phyloP scores from a whole-genome alignment of 2,329 filamentous ascomycete genomes.

The Myriangium duriaei region DNA sequence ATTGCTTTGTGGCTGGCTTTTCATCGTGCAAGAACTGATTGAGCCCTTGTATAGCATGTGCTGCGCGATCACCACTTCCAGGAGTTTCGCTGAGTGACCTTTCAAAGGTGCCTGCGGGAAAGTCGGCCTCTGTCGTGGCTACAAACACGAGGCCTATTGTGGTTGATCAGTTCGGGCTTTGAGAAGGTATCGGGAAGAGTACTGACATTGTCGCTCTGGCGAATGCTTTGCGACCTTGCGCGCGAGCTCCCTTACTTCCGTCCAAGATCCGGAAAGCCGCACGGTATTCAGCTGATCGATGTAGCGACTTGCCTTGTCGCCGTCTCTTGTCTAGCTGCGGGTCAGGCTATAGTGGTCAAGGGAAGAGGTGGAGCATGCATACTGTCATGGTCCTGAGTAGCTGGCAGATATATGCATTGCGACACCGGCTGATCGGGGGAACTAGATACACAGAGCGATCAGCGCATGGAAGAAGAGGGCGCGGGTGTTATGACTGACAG shows the following conservation, averaged over 20 bases:
- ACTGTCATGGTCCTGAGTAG: conserved; percentile 4
- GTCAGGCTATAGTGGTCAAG: background rate
- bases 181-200: conserved; percentile 9
- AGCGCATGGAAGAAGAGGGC: too few relatives aligned
- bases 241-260: conserved; percentile 72
- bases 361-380: background rate
- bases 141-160: conserved; percentile 33
- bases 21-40: conserved; percentile 6
- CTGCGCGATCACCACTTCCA: conserved; percentile 31
- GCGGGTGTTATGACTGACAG: too few relatives aligned
- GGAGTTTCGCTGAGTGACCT: too few relatives aligned
- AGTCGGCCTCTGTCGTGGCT: conserved; percentile 34
- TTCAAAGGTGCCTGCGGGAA: too few relatives aligned
- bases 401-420: background rate
- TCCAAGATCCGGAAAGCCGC: conserved; percentile 80
- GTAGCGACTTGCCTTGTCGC: conserved; percentile 71
- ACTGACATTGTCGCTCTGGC: conserved; percentile 68
- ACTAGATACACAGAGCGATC: background rate
- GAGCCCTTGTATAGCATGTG: conserved; percentile 25
- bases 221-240: conserved; percentile 93
- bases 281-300: conserved; percentile 71
- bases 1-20: conserved; percentile 23
- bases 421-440: background rate
- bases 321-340: conserved; percentile 33
- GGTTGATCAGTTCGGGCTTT: conserved; percentile 2